Base-by-base conservation (phyloP, 2,329 filamentous ascomycete species). In the Colletotrichum paranaense region DNA sequence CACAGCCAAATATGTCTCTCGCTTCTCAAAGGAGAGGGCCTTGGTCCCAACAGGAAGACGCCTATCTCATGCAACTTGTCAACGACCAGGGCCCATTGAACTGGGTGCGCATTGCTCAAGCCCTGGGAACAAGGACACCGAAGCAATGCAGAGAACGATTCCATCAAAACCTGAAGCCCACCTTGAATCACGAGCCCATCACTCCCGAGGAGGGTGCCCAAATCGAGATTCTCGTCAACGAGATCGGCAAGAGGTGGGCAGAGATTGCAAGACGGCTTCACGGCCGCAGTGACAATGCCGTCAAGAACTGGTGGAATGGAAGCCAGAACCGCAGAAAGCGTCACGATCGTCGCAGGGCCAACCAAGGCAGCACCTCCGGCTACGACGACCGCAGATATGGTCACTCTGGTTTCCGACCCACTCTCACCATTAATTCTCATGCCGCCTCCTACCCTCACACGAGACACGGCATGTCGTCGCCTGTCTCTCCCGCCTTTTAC, bases 241-340 rank as follows among this genome's bases (percentile, higher is more conserved):
- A 93, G 78, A 91, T 94, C 85, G 95, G 95, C 75, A 96, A 95
- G 86, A 91, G 93, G 69, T 98, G 95, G 95, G 95, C 95, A 2
- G 95, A 98, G 80, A 98, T 98, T 79, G 94, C 95, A 57, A 90
- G 95, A 76, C 88, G 91, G 58, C 88, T 98, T 24, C 89, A 92
- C 67, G 95, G 95, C 76, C 92, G 95, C 79, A 97, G 95, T 82
- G 95, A 98, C 86, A 98, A 98, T 79, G 93, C 94, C 32, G 94
- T 98, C 75, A 98, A 98, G 90, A 98, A 98, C 83, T 98, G 95
- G 95, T 98, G 94, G 94, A 98, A 98, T 81, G 95, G 95, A 62
- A 94, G 93, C 81, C 93, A 95, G 88, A 98, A 98, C 85, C 91
- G 95, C 79, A 89, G 93, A 78, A 88, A 87, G 79, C 86, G 91